Base-by-base conservation (phyloP, 2,329 filamentous ascomycete species). In the Talaromyces funiculosus region DNA sequence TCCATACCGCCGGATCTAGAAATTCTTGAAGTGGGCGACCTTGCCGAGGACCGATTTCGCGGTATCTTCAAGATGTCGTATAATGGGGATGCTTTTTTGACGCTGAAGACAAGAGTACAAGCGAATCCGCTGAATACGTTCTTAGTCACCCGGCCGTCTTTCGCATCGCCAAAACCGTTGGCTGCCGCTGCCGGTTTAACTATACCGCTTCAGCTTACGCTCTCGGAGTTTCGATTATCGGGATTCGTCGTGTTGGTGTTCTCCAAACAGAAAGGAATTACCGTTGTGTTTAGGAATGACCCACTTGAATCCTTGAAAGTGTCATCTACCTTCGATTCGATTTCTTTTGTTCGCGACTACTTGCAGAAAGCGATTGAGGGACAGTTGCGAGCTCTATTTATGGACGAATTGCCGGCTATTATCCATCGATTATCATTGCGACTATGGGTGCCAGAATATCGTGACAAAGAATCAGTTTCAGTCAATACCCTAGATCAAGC, bases 61-160 rank as follows among this genome's bases (percentile, higher is more conserved):
- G 94, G 94, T 72, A 97, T 99, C 68, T 99, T 99, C 83, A 97
- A 97, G 77, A 97, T 99, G 93, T 93, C 89, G 74, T 99, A 99
- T 75, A 86, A 90, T 1, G 94, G 94, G 66, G 93, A 99, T 78
- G 93, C 94, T 31, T 97, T 92, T 73, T 78, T 99, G 77, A 97
- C 94, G 26, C 82, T 99, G 64, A 94, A 94, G 75, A 99, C 94
- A 61, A 86, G 92, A 77, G 94, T 99, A 65, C 94, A 99, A 86
- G 94, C 93, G 66, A 99, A 99, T 75, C 94, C 94, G 59, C 80
- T 99, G 64, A 97, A 97, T 76, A 99, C 94, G 51, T 97, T 95
- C 72, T 84, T 99, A 61, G 90, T 88, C 60, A 95, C 92, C 31
- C 93, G 95, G 73, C 92, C 94, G 45, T 85, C 85, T 57, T 99